These are phyloP conservation scores for Podaxis carcinomalis DNA, from an alignment of 768 basidiomycete genomes.

Conservation along the genomic window DNA sequence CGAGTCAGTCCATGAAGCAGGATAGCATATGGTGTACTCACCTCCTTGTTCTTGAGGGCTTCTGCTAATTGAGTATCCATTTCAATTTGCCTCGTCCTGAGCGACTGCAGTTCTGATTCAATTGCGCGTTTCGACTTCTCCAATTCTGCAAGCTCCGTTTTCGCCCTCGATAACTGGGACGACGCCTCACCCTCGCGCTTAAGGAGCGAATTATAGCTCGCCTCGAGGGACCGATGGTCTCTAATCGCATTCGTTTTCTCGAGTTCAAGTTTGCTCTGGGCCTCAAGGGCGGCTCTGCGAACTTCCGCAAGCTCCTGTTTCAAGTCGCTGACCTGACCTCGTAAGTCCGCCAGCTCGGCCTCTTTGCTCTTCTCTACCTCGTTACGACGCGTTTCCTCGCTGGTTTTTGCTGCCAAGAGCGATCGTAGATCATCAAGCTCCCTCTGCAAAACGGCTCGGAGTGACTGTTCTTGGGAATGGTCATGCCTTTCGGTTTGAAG, in stretches of 20 bases:
- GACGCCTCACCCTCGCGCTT: constrained; percentile 54
- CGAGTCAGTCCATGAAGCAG: neutral
- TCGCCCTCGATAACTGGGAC: constrained; percentile 43
- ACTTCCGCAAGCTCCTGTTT: constrained; percentile 66
- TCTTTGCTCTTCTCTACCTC: constrained; percentile 89
- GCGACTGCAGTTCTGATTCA: constrained; percentile 69
- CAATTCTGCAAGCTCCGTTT: constrained; percentile 46
- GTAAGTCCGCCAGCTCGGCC: constrained; percentile 71
- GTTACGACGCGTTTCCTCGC: constrained; percentile 77
- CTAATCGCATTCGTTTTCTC: constrained; percentile 65
- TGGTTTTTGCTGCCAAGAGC: constrained; percentile 80
- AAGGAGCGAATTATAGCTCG: constrained; percentile 60
- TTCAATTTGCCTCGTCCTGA: constrained; percentile 68
- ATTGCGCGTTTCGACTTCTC: constrained; percentile 65
- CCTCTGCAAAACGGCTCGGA: constrained; percentile 62
- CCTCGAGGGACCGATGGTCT: constrained; percentile 56
- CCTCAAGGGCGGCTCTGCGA: constrained; percentile 56
- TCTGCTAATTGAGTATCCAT: constrained; percentile 61
- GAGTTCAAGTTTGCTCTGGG: constrained; percentile 68
- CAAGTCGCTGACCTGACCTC: constrained; percentile 54
- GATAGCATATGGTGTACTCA: constrained; percentile 25
- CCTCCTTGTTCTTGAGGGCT: constrained; percentile 68
- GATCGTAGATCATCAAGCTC: constrained; percentile 85
- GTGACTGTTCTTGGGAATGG: constrained; percentile 35
- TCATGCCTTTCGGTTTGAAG: constrained; percentile 56